Evolutionary conservation across 345 rosid species (phyloP), one percentile per base, ranked within the genome.

Genomic region (Rhodamnia rubescens): DNA sequence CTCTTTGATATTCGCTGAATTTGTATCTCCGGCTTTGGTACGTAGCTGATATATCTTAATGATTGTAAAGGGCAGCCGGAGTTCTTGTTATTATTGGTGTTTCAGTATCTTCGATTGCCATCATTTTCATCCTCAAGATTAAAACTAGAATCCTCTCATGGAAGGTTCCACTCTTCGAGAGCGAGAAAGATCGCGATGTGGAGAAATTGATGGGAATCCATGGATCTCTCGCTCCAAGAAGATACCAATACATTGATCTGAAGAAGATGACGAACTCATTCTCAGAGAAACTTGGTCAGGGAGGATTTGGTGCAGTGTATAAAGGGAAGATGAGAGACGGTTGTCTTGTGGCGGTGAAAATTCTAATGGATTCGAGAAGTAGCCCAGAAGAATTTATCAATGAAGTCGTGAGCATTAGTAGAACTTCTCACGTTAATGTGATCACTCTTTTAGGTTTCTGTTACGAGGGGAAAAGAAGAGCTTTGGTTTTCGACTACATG

Each of bases 351-450:
- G 94, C 92, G 6, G 57, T 91, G 22, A 91, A 92, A 85, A 74
- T 91, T n/a, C 69, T 91, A 40, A 83, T 82, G 4, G 86, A 83
- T 0, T 84, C 87, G 4, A 56, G 89, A 27, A 91, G 89, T 32
- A 69, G 78, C 42, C 44, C 24, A 53, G 85, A 90, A 29, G 92
- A 92, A 16, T 88, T 90, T 56, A 88, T 90, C 86, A 91, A 91
- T 51, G 92, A 92, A 50, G 82, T 92, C 58, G 87, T 85, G 11
- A 92, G 92, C 90, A 92, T 92, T 80, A 89, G 92, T 57, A 90
- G 69, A 88, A 91, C 91, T n/a, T 90, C 93, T 40, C 93, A 92
- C 55, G 85, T 92, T 64, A 91, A 92, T 74, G 59, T 92, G 1
- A 92, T 91, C 20, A 29, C 83, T 16, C 87, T 89, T 8, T 8